Evolutionary conservation across 768 basidiomycete species (phyloP), one percentile per base, ranked within the genome.

Genomic region (Lactarius hatsudake): DNA sequence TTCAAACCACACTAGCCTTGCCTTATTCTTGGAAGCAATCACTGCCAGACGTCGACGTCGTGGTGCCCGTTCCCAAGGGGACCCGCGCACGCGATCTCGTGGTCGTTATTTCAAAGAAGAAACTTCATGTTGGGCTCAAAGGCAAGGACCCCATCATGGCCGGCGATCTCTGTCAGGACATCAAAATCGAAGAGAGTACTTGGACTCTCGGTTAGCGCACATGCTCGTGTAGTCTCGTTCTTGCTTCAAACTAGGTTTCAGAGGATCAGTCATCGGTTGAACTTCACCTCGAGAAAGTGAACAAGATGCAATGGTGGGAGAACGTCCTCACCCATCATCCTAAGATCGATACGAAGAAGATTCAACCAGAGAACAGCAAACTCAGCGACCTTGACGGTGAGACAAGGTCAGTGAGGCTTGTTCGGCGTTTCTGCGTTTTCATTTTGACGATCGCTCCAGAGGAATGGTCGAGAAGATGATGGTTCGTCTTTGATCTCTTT

Each of bases 381-480:
- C 82, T 99, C 62, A 91, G 94, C 75, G 97, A 99, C 74, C 84
- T 99, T 26, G 97, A 99, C 73, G 91, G 90, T 13, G 96, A 98
- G 76, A 98, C 96, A 0, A 87, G 93, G 93, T 89, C 40, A 78
- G 62, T 32, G 38, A 34, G 53, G 28, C 15, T 9, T 10, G 56
- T 59, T 32, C 23, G 34, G 9, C 55, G 18, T 51, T 59, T 26
- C 23, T 9, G 7, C 58, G 20, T 56, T 32, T 34, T 13, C 20
- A 51, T 32, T 55, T 53, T 66, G 59, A 73, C 26, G 5, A 26
- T 5, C 45, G 58, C 71, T 43, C 2, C 73, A 93, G 97, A 71
- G 94, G 92, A 2, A 91, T 99, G 92, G 97, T 99, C 4, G 97
- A 99, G 78, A 99, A 99, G 82, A 99, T 99, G 97, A 98, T 99